A percentile compares a stretch with the other conserved stretches of the same genome.
These are phyloP conservation scores for Fusarium hainanense DNA, from an alignment of 2,329 filamentous ascomycete species.

Conservation along the genomic window DNA sequence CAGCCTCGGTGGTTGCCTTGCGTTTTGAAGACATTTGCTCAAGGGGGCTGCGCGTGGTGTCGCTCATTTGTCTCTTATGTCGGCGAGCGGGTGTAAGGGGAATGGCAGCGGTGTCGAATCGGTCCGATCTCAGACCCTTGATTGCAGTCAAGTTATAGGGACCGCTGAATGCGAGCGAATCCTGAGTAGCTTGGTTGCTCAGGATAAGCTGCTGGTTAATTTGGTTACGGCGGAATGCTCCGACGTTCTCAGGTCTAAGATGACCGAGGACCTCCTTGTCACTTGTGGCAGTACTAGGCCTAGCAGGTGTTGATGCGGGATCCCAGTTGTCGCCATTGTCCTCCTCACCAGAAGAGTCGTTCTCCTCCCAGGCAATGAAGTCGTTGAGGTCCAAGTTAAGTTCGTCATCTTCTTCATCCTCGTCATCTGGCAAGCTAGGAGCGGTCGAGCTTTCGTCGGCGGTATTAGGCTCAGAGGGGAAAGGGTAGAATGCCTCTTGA, in stretches of 20 bases:
- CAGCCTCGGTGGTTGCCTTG: slow-evolving; percentile 62
- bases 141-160: slow-evolving; percentile 70
- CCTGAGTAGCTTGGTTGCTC: slow-evolving; percentile 69
- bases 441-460: slow-evolving; percentile 60
- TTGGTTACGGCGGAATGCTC: slow-evolving; percentile 79
- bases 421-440: slow-evolving; percentile 53
- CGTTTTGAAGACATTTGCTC: slow-evolving; percentile 63
- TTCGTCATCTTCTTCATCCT: slow-evolving; percentile 73
- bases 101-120: slow-evolving; percentile 72
- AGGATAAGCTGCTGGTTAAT: slow-evolving; percentile 70
- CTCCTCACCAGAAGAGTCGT: slow-evolving; percentile 70
- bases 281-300: slow-evolving; percentile 61
- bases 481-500: slow-evolving; percentile 80
- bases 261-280: slow-evolving; percentile 66
- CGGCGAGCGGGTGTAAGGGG: slow-evolving; percentile 76
- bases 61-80: slow-evolving; percentile 61
- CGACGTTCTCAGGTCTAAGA: slow-evolving; percentile 74
- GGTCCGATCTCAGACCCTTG: slow-evolving; percentile 72
- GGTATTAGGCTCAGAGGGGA: slow-evolving; percentile 68
- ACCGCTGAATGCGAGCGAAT: slow-evolving; percentile 71
- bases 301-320: slow-evolving; percentile 63
- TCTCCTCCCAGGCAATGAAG: slow-evolving; percentile 75
- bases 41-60: slow-evolving; percentile 62
- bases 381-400: slow-evolving; percentile 74
- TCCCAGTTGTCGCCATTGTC: slow-evolving; percentile 63